These are phyloP conservation scores for Emmonsia crescens DNA, from an alignment of 2,329 filamentous ascomycete genomes.

Conservation along the genomic window DNA sequence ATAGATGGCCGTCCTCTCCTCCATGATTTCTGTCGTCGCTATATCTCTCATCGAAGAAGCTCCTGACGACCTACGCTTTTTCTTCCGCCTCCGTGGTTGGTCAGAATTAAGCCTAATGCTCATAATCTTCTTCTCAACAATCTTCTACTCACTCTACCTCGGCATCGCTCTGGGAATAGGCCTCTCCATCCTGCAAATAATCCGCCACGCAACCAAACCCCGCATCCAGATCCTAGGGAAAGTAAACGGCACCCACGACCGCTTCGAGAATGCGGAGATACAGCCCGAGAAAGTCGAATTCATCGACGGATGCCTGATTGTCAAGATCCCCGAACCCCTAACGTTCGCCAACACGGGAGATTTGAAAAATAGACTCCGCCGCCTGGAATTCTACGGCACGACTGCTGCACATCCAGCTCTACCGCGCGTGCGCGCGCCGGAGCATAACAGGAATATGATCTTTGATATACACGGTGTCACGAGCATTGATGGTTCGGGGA, in stretches of 20 bases:
- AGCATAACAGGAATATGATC: conserved; percentile 82
- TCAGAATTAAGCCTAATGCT: conserved; percentile 78
- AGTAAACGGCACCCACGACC: conserved; percentile 62
- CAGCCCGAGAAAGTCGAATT: conserved; percentile 69
- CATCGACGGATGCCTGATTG: conserved; percentile 82
- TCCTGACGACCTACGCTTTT: conserved; percentile 85
- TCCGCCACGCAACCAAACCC: conserved; percentile 80
- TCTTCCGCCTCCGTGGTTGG: conserved; percentile 74
- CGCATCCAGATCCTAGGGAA: conserved; percentile 94
- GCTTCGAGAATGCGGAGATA: conserved; percentile 74
- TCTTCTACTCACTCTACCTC: conserved; percentile 87
- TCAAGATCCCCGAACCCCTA: conserved; percentile 93
- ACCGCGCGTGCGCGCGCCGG: conserved; percentile 63
- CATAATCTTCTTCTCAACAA: conserved; percentile 80
- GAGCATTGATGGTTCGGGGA: conserved; percentile 81
- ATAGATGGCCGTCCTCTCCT: conserved; percentile 89
- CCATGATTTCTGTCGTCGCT: conserved; percentile 92
- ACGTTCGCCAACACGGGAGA: conserved; percentile 96
- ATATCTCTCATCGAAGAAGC: conserved; percentile 92
- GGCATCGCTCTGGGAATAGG: conserved; percentile 92
- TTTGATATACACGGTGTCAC: conserved; percentile 98
- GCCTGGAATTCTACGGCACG: conserved; percentile 87
- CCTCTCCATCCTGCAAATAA: conserved; percentile 76
- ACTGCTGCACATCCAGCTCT: conserved; percentile 74
- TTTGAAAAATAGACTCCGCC: conserved; percentile 68